Evolutionary conservation across 345 rosid genomes (phyloP), one percentile per base, ranked within the genome.

Genomic region (Linum lewisii): DNA sequence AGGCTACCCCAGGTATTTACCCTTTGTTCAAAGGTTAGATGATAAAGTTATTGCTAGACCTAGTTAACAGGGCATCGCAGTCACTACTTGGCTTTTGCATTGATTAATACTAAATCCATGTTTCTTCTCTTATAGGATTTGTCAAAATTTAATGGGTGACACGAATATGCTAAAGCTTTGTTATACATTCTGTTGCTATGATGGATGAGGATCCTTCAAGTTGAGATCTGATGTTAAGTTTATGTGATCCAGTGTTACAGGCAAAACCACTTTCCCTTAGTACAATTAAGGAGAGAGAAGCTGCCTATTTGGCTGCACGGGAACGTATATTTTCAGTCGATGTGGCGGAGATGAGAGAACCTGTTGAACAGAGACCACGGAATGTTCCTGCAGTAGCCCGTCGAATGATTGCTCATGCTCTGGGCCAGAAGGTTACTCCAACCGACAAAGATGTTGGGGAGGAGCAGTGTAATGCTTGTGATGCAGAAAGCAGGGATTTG

Each of bases 321-420:
- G 75, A 79, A 14, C 72, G 84, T 20, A 84, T 82, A 45, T 84
- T 84, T 68, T 74, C 85, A 20, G 26, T 38, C 51, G 78, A 75
- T 63, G 72, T n/a, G 21, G 72, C 29, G 29, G 80, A 76, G 49
- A 37, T 56, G 24, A 66, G 49, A 57, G 84, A 76, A 64, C 67
- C 82, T 5, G 57, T 67, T 8, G 63, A 51, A 65, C 74, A 70
- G 58, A 82, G 75, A 74, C 82, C 82, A 57, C 61, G 71, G 20
- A 66, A 49, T 23, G 72, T 68, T 42, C 87, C 85, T 58, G 77
- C 73, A 34, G 91, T 73, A 67, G 91, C 91, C 57, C 85, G 77
- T 50, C 70, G 91, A 55, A 84, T 84, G 91, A 84, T 84, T 60
- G 85, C 91, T 50, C 91, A 82, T 75, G 91, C 91, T 51, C 71